phyloP scores from a whole-genome alignment of 345 rosid species.

The Arabidopsis arenosa region DNA sequence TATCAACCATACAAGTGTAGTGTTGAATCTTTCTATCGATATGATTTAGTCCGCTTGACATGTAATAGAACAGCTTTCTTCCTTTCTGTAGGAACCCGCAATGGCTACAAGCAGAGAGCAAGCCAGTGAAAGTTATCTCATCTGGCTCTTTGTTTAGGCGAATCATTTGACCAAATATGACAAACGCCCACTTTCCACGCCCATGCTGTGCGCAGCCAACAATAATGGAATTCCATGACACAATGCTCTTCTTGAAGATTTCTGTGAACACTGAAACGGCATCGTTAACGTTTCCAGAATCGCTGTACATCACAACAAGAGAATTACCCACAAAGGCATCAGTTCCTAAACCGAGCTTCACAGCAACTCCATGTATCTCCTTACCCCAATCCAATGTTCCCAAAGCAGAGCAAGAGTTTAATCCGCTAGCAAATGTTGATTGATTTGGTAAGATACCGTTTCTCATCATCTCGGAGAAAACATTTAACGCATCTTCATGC shows the following conservation, averaged over 20 bases:
- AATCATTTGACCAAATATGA: conserved; percentile 61
- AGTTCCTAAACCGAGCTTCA: conserved; percentile 61
- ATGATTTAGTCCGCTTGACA: conserved; percentile 44
- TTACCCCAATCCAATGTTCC: conserved; percentile 71
- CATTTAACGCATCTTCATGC: conserved; percentile 58
- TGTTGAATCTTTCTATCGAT: conserved; percentile 56
- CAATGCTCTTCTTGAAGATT: conserved; percentile 53
- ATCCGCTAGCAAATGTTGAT: conserved; percentile 67
- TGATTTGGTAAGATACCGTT: conserved; percentile 63
- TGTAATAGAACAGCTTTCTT: conserved; percentile 57
- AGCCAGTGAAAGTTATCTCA: conserved; percentile 77
- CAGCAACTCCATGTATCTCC: conserved; percentile 59
- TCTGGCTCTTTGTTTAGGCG: conserved; percentile 60
- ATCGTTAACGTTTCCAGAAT: conserved; percentile 58
- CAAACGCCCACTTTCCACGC: conserved; percentile 54
- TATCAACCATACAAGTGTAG: conserved; percentile 75
- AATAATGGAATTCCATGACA: conserved; percentile 75
- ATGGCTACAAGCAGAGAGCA: conserved; percentile 84
- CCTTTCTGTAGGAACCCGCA: conserved; percentile 71
- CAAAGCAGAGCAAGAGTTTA: conserved; percentile 68
- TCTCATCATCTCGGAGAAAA: conserved; percentile 64
- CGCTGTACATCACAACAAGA: conserved; percentile 61
- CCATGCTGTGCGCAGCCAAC: conserved; percentile 81
- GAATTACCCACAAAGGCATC: conserved; percentile 74
- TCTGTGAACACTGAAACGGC: conserved; percentile 54